Percentiles rank a stretch among this genome's conserved stretches.
These are phyloP conservation scores for Solidago caesia DNA, from an alignment of 129 eudicot species.

Conservation along the genomic window DNA sequence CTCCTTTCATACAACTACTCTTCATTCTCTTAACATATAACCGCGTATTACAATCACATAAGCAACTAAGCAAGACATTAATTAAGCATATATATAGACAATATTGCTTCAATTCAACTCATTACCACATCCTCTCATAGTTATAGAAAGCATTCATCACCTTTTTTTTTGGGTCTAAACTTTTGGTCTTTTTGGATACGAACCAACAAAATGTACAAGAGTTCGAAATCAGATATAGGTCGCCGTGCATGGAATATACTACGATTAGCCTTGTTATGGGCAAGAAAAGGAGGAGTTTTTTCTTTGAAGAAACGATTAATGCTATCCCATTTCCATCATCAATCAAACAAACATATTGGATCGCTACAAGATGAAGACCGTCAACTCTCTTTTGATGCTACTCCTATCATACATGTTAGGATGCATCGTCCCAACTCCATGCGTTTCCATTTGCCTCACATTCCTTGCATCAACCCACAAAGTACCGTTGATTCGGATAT, in stretches of 20 bases:
- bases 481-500: conserved; percentile 38
- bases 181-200: neutral
- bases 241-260: conserved; percentile 63
- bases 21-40: neutral
- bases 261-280: conserved; percentile 66
- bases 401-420: conserved; percentile 62
- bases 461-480: conserved; percentile 70
- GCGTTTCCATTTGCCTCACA: conserved; percentile 61
- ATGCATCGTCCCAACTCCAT: conserved; percentile 82
- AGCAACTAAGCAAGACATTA: neutral
- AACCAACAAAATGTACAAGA: conserved; percentile 29
- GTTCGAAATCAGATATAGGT: conserved; percentile 32
- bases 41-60: conserved; percentile 13
- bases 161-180: neutral
- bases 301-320: conserved; percentile 32
- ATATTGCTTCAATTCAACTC: neutral
- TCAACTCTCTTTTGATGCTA: conserved; percentile 74
- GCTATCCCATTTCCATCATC: conserved; percentile 37
- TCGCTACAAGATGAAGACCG: conserved; percentile 60
- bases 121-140: neutral
- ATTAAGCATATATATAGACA: neutral
- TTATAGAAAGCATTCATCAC: neutral
- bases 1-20: neutral
- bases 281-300: conserved; percentile 68
- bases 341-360: conserved; percentile 24